phyloP scores from a whole-genome alignment of 2,329 filamentous ascomycete genomes.

The Trichoderma gracile region DNA sequence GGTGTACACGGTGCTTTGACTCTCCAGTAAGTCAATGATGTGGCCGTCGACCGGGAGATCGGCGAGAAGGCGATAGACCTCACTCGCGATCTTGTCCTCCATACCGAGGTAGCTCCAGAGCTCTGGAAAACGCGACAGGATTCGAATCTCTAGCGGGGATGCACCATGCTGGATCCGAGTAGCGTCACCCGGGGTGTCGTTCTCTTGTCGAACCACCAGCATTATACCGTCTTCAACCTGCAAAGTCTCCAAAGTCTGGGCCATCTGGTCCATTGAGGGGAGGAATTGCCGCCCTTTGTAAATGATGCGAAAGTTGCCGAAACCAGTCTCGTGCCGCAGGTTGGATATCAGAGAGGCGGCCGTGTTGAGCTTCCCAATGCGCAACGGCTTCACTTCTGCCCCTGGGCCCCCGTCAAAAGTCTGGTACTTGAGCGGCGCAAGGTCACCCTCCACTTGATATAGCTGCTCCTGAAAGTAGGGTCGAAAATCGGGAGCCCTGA shows the following conservation, averaged over 20 bases:
- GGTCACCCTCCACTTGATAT: conserved; percentile 60
- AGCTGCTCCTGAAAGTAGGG: conserved; percentile 54
- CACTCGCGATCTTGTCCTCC: conserved; percentile 66
- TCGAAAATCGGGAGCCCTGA: conserved; percentile 59
- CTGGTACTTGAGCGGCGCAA: conserved; percentile 71
- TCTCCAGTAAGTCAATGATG: conserved; percentile 60
- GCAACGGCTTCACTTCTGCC: conserved; percentile 61
- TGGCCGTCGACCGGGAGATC: conserved; percentile 68
- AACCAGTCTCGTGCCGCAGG: conserved; percentile 69
- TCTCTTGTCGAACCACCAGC: conserved; percentile 62
- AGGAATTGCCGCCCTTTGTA: conserved; percentile 67
- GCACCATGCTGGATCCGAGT: conserved; percentile 52
- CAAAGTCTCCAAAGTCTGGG: conserved; percentile 67
- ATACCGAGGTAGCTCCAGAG: conserved; percentile 79
- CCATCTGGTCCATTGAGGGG: conserved; percentile 59
- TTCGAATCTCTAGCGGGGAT: conserved; percentile 71
- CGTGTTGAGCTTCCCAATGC: conserved; percentile 71
- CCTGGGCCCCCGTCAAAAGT: conserved; percentile 64
- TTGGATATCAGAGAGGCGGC: conserved; percentile 67
- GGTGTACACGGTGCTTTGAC: conserved; percentile 51
- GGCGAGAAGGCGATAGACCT: conserved; percentile 72
- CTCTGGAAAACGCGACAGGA: conserved; percentile 79
- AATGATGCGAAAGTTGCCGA: conserved; percentile 73
- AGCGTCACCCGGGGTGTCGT: conserved; percentile 43
- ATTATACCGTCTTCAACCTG: conserved; percentile 65